These are phyloP conservation scores for Exophiala alcalophila DNA, from an alignment of 2,329 filamentous ascomycete genomes.

Conservation along the genomic window DNA sequence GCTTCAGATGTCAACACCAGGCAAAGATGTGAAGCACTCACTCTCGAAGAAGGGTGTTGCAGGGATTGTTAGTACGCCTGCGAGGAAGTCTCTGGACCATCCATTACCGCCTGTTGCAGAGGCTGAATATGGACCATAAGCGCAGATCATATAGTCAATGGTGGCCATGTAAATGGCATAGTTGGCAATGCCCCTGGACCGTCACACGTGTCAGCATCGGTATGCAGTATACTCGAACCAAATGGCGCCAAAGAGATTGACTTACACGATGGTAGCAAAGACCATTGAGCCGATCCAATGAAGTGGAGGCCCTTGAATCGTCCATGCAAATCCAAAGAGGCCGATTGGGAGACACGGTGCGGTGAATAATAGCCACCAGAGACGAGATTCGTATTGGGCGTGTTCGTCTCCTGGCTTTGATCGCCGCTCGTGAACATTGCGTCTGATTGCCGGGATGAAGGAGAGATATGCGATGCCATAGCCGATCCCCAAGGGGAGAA, in stretches of 20 bases:
- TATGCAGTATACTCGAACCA: no score
- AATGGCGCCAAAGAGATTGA: no score
- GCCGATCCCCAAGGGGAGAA: constrained; percentile 56
- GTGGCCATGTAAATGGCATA: constrained; percentile 63
- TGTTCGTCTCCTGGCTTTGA: constrained; percentile 49
- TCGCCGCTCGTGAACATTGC: constrained; percentile 46
- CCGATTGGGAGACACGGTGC: constrained; percentile 60
- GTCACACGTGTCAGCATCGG: no score
- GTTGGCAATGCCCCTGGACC: constrained; percentile 66
- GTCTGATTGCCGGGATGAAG: constrained; percentile 56
- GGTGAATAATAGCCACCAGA: constrained; percentile 60
- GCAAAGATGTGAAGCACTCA: constrained; percentile 31
- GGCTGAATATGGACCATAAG: constrained; percentile 64
- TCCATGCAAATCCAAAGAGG: constrained; percentile 63
- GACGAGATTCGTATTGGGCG: constrained; percentile 64
- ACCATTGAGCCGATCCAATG: constrained; percentile 64
- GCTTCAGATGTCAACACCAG: constrained; percentile 2
- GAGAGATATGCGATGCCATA: constrained; percentile 59
- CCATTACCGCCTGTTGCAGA: constrained; percentile 67
- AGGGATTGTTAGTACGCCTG: constrained; percentile 61
- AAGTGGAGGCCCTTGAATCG: constrained; percentile 52
- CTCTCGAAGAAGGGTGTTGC: constrained; percentile 52
- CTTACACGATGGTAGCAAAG: constrained; percentile 57
- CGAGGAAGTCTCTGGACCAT: constrained; percentile 63
- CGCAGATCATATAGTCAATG: constrained; percentile 63